A percentile compares a stretch with the other conserved stretches of the same genome.
phyloP scores from a whole-genome alignment of 2,329 filamentous ascomycete species.

The Trichothecium sympodiale region DNA sequence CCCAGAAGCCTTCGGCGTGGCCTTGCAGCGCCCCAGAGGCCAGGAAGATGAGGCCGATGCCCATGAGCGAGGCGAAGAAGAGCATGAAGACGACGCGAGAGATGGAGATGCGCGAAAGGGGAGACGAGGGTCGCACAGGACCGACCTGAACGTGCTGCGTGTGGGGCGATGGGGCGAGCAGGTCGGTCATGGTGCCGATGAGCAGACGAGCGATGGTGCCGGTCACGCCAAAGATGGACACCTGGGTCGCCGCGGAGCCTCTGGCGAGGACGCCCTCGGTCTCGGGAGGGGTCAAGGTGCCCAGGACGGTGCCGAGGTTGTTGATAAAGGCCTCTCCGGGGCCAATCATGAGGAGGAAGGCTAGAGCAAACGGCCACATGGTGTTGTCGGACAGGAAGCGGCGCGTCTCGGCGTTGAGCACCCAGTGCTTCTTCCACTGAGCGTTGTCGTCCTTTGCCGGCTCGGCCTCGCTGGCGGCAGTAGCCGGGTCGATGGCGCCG shows the following conservation, averaged over 20 bases:
- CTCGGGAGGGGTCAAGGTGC: constrained; percentile 60
- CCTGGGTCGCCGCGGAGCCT: constrained; percentile 71
- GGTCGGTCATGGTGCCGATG: constrained; percentile 78
- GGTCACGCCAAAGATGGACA: constrained; percentile 82
- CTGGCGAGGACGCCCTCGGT: constrained; percentile 25
- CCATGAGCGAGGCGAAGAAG: constrained; percentile 61
- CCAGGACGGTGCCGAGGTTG: constrained; percentile 88
- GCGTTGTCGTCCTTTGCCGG: constrained; percentile 34
- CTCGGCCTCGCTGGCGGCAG: constrained; percentile 31
- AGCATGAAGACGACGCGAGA: constrained; percentile 76
- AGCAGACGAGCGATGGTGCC: constrained; percentile 86
- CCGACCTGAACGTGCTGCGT: constrained; percentile 43
- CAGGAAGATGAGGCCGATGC: constrained; percentile 64
- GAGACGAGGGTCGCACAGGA: constrained; percentile 8
- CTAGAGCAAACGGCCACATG: constrained; percentile 89
- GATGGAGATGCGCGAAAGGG: constrained; percentile 38
- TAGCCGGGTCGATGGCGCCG: constrained; percentile 43
- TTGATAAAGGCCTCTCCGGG: constrained; percentile 98
- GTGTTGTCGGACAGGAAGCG: constrained; percentile 77
- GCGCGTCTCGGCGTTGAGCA: constrained; percentile 83
- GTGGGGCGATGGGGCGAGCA: constrained; percentile 61
- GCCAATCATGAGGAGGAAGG: constrained; percentile 87
- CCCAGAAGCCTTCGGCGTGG: constrained; percentile 69
- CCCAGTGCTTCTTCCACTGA: constrained; percentile 70
- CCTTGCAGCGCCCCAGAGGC: constrained; percentile 66